phyloP scores from a whole-genome alignment of 139 green algal species.

The Chlorella sorokiniana region DNA sequence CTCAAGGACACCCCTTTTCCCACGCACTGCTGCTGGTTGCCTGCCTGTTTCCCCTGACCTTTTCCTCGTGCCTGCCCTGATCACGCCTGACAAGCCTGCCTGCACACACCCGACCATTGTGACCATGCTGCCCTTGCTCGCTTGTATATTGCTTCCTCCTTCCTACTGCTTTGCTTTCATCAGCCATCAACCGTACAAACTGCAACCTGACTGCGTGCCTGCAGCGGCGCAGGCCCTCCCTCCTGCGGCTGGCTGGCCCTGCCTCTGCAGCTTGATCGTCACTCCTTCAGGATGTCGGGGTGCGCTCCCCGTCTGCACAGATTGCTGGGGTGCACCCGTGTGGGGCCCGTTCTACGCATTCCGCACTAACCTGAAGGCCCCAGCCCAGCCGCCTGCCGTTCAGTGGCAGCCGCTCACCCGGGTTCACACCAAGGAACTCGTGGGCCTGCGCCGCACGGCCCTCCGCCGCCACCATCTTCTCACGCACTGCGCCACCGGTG shows the following conservation, averaged over 20 bases:
- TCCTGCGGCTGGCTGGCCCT: not conserved
- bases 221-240: not conserved
- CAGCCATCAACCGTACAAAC: no score
- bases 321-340: not conserved
- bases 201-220: no score
- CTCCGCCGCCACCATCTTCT: slow-evolving; percentile 8
- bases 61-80: no score
- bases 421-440: slow-evolving; percentile 12
- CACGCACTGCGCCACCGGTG: not conserved
- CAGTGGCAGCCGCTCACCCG: not conserved
- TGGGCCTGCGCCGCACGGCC: not conserved
- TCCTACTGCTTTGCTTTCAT: not conserved
- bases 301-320: not conserved
- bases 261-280: not conserved
- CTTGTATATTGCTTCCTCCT: not conserved
- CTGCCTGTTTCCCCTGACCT: no score
- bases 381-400: not conserved
- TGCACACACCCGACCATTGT: no score
- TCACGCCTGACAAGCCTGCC: no score
- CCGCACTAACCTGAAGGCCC: no score
- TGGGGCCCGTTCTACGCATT: no score
- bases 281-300: slow-evolving; percentile 2
- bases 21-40: no score
- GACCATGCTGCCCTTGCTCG: not conserved
- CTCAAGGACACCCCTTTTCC: no score